Evolutionary conservation across 129 eudicot genomes (phyloP).

Genomic region (Lactuca sativa): DNA sequence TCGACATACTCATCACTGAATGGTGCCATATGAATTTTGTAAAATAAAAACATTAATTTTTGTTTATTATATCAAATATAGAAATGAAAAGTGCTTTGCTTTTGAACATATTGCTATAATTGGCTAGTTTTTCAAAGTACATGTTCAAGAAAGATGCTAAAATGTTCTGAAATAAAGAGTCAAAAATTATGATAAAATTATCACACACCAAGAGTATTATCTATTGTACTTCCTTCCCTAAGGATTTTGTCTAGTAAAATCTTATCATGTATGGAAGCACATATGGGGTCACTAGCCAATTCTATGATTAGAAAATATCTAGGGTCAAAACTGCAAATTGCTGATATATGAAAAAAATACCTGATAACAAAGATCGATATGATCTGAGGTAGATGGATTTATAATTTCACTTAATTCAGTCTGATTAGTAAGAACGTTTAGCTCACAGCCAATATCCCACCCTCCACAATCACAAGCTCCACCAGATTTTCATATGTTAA

Average conservation of each 20-base stretch:
- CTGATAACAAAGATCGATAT: slow-evolving; percentile 58
- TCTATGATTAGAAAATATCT: slow-evolving; percentile 5
- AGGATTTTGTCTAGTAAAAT: slow-evolving; percentile 67
- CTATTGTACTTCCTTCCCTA: slow-evolving; percentile 60
- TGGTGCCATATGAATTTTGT: too few relatives aligned
- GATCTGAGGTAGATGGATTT: slow-evolving; percentile 19
- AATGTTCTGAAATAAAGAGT: too few relatives aligned
- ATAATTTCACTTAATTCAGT: slow-evolving; percentile 13
- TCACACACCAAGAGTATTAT: slow-evolving; percentile 65
- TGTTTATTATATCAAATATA: too few relatives aligned
- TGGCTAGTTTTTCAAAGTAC: too few relatives aligned
- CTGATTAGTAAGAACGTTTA: slow-evolving; percentile 43
- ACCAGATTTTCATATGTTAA: slow-evolving; percentile 66
- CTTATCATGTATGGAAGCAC: slow-evolving; percentile 57
- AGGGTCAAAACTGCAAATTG: not conserved
- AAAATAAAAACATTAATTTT: too few relatives aligned
- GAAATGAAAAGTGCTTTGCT: too few relatives aligned
- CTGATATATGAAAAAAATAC: slow-evolving; percentile 22
- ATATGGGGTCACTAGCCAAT: slow-evolving; percentile 17
- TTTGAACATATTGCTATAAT: too few relatives aligned
- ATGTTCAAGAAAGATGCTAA: too few relatives aligned
- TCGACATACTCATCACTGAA: too few relatives aligned
- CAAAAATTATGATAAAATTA: too few relatives aligned
- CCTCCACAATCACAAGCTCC: slow-evolving; percentile 96
- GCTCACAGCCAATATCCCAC: slow-evolving; percentile 89